Evolutionary conservation across 2,329 filamentous ascomycete genomes (phyloP).

Genomic region (Hypoxylon sp.): DNA sequence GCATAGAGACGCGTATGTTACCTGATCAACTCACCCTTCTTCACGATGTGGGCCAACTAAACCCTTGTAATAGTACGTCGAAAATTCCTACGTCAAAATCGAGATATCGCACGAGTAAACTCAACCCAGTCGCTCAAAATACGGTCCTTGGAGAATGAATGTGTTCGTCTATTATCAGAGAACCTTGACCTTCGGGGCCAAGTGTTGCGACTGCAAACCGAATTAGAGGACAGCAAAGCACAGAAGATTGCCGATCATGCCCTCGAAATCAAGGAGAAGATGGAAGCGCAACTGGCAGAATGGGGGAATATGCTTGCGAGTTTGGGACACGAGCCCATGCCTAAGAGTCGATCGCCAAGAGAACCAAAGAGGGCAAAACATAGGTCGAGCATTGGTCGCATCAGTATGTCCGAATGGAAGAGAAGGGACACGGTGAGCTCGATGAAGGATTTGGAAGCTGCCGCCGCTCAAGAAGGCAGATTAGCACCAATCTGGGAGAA

Average conservation of each 20-base stretch:
- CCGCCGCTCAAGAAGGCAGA: constrained; percentile 67
- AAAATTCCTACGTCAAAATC: constrained; percentile 85
- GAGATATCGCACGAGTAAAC: constrained; percentile 85
- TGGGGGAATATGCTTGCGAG: constrained; percentile 76
- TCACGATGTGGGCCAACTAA: constrained; percentile 20
- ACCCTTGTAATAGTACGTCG: constrained; percentile 73
- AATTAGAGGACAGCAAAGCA: constrained; percentile 73
- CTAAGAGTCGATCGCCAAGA: constrained; percentile 63
- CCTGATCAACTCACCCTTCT: not conserved
- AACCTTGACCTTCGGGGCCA: constrained; percentile 81
- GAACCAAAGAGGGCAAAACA: constrained; percentile 60
- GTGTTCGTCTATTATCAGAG: constrained; percentile 80
- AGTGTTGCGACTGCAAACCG: constrained; percentile 77
- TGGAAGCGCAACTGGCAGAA: constrained; percentile 81
- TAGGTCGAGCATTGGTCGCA: constrained; percentile 60
- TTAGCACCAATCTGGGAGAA: constrained; percentile 79
- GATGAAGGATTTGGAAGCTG: constrained; percentile 63
- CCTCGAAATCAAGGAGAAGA: constrained; percentile 76
- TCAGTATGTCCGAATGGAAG: constrained; percentile 69
- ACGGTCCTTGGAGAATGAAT: constrained; percentile 81
- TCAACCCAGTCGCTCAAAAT: constrained; percentile 84
- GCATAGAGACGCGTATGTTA: constrained; percentile 77
- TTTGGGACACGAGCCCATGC: constrained; percentile 72
- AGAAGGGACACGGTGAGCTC: constrained; percentile 66
- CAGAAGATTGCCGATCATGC: constrained; percentile 76